phyloP scores from a whole-genome alignment of 2,329 filamentous ascomycete species.

The Phaeophleospora eucalypticola region DNA sequence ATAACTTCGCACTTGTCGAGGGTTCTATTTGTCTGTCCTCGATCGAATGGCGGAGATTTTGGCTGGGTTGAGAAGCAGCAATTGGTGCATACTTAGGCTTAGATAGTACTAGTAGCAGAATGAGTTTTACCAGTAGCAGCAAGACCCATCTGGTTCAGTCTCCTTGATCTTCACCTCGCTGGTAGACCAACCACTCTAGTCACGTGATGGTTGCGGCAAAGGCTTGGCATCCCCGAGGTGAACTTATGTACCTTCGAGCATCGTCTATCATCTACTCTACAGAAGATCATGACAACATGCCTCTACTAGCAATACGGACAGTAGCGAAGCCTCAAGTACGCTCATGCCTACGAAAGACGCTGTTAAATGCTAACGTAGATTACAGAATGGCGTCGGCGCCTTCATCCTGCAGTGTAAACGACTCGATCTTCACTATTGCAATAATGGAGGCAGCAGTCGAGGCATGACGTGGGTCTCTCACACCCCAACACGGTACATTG shows the following conservation, averaged over 20 bases:
- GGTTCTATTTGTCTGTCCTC: too few relatives aligned
- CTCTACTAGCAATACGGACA: constrained; percentile 48
- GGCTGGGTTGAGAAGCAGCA: too few relatives aligned
- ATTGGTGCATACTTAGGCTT: too few relatives aligned
- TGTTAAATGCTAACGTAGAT: constrained; percentile 1
- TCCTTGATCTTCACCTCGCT: too few relatives aligned
- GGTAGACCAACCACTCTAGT: too few relatives aligned
- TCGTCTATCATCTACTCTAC: too few relatives aligned
- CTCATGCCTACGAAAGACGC: background rate
- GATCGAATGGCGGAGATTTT: too few relatives aligned
- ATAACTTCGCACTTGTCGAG: too few relatives aligned
- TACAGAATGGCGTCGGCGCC: constrained; percentile 88
- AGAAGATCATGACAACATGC: constrained; percentile 36
- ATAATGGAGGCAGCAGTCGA: constrained; percentile 86
- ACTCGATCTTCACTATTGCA: constrained; percentile 94
- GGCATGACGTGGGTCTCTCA: constrained; percentile 78
- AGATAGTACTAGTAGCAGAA: too few relatives aligned
- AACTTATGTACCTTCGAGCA: background rate
- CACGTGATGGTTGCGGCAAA: background rate
- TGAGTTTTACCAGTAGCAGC: too few relatives aligned
- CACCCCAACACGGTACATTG: background rate
- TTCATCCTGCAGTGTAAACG: constrained; percentile 97
- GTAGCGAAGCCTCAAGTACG: constrained; percentile 55
- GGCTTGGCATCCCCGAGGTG: background rate
- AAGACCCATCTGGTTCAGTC: too few relatives aligned